phyloP scores from a whole-genome alignment of 1,284 basidiomycete species.

The Schizophyllum commune region DNA sequence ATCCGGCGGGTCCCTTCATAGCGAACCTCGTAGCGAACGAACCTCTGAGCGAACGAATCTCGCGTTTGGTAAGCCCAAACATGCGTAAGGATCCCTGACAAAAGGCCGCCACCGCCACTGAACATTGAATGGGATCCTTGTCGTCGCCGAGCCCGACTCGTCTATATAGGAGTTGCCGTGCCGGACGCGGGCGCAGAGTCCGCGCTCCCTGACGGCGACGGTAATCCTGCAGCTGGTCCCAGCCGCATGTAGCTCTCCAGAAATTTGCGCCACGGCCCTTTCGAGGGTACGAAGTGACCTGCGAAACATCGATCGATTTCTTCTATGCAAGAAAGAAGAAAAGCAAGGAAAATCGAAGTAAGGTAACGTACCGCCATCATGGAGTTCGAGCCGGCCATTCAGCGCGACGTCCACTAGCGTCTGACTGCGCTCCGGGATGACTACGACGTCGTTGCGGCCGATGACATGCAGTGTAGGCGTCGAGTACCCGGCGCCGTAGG shows the following conservation, averaged over 20 bases:
- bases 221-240: slow-evolving; percentile 20
- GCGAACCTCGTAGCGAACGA: no score
- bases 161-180: neutral
- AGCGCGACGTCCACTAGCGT: slow-evolving; percentile 52
- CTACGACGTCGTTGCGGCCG: slow-evolving; percentile 76
- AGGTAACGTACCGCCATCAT: slow-evolving; percentile 57
- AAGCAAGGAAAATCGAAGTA: slow-evolving; percentile 31
- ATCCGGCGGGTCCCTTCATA: no score
- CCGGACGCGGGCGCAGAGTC: neutral
- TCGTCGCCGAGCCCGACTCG: no score
- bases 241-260: slow-evolving; percentile 41
- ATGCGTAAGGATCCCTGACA: no score
- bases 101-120: no score
- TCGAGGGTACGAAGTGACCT: slow-evolving; percentile 80
- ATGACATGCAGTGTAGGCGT: slow-evolving; percentile 80
- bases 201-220: neutral
- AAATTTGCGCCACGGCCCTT: slow-evolving; percentile 68
- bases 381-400: slow-evolving; percentile 58
- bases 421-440: slow-evolving; percentile 64
- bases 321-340: no score
- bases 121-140: no score
- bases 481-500: slow-evolving; percentile 49
- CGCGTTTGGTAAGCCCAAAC: no score
- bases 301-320: neutral
- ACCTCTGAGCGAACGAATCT: no score